These are phyloP conservation scores for Raphanus hybrid DNA, from an alignment of 441 rosid species.

Conservation along the genomic window DNA sequence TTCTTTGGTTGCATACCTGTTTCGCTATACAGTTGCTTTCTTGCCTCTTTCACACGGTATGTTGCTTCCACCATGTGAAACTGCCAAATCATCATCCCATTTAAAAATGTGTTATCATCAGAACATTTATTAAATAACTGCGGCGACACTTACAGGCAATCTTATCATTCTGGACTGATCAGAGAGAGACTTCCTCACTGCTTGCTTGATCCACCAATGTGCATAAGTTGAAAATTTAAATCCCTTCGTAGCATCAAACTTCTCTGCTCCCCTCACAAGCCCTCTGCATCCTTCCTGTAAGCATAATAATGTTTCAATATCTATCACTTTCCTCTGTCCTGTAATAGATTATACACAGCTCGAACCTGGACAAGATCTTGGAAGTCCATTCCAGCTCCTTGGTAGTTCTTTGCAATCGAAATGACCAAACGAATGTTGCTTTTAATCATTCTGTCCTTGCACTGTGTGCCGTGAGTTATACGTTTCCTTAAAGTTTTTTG, in stretches of 20 bases:
- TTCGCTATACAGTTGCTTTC: conserved; percentile 71
- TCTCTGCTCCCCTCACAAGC: conserved; percentile 86
- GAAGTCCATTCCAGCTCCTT: conserved; percentile 84
- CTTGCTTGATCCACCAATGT: conserved; percentile 98
- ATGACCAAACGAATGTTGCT: conserved; percentile 93
- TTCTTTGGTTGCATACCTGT: conserved; percentile 74
- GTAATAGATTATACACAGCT: too few relatives aligned
- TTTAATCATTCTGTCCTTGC: conserved; percentile 96
- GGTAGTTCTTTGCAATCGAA: conserved; percentile 92
- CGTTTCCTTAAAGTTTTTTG: conserved; percentile 71
- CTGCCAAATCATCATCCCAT: conserved; percentile 50
- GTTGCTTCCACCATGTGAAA: conserved; percentile 93
- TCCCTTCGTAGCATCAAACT: conserved; percentile 94
- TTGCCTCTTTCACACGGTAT: conserved; percentile 85
- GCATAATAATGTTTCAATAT: not conserved
- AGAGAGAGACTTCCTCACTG: conserved; percentile 85
- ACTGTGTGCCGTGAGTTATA: conserved; percentile 62
- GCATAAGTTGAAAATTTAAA: conserved; percentile 96
- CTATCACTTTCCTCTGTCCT: too few relatives aligned
- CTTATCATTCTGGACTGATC: conserved; percentile 88
- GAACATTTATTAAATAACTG: not conserved
- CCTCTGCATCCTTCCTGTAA: conserved; percentile 94
- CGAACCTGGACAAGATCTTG: conserved; percentile 98
- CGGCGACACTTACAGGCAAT: conserved; percentile 72
- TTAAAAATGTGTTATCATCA: not conserved